Evolutionary conservation across 1,284 basidiomycete genomes (phyloP).

Genomic region (Leucoagaricus sp.): DNA sequence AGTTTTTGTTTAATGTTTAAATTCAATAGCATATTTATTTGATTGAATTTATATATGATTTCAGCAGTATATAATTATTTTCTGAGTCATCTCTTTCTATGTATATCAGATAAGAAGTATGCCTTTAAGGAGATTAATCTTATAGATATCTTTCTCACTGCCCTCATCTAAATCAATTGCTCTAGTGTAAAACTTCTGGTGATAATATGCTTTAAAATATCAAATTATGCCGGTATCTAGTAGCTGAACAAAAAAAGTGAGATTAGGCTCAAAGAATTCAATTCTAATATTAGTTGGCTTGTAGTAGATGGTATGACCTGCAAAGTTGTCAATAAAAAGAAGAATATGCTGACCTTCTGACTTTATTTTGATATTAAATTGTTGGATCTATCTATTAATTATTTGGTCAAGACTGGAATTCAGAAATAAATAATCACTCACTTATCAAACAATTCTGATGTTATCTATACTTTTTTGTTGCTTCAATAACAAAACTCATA

Average conservation of each 20-base stretch:
- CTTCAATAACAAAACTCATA: conserved; percentile 34
- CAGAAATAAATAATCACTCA: conserved; percentile 20
- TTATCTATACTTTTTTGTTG: conserved; percentile 41
- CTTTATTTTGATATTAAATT: conserved; percentile 22
- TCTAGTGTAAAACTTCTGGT: not conserved
- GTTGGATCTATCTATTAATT: not conserved
- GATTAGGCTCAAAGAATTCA: conserved; percentile 29
- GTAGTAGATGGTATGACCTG: not conserved
- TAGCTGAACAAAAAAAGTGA: conserved; percentile 31
- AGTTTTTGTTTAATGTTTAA: too few species aligned
- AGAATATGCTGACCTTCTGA: not conserved
- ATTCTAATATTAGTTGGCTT: conserved; percentile 23
- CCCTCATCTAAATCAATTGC: conserved; percentile 12
- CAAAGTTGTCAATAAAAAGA: conserved; percentile 1
- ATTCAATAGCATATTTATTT: too few species aligned
- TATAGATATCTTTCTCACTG: conserved; percentile 9
- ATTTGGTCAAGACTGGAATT: not conserved
- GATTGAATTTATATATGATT: not conserved
- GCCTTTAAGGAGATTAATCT: conserved; percentile 11
- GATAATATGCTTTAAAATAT: conserved; percentile 29
- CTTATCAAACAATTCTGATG: conserved; percentile 32
- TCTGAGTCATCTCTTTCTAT: not conserved
- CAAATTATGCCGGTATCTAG: conserved; percentile 32
- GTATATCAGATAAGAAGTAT: conserved; percentile 8
- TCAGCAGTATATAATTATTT: conserved; percentile 4